A percentile compares a stretch with the other conserved stretches of the same genome.
Conservation (phyloP, 169 alveolate species). For the Plasmodium knowlesi region DNA sequence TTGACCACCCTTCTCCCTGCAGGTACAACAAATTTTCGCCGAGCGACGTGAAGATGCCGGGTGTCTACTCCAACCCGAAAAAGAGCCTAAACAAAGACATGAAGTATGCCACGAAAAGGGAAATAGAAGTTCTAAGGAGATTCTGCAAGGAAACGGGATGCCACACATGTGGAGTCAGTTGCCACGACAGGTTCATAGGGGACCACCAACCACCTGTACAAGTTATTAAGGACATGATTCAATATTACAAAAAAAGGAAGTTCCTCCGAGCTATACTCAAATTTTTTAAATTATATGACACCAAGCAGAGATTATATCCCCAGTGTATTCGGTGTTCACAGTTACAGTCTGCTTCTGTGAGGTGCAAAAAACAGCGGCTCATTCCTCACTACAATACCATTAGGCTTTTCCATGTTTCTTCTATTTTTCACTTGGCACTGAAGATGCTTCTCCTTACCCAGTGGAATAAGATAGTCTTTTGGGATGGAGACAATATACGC, state of each 20-base stretch:
- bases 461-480: conserved; percentile 35
- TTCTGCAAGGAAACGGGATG: conserved; percentile 62
- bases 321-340: conserved; percentile 66
- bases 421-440: conserved; percentile 44
- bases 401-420: conserved; percentile 40
- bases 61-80: conserved; percentile 30
- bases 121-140: conserved; percentile 24
- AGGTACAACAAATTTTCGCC: conserved; percentile 68
- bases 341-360: conserved; percentile 64
- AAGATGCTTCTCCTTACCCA: conserved; percentile 38
- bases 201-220: conserved; percentile 75
- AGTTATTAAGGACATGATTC: conserved; percentile 32
- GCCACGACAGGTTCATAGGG: conserved; percentile 51
- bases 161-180: conserved; percentile 62
- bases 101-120: conserved; percentile 67
- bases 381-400: conserved; percentile 60
- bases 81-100: conserved; percentile 55
- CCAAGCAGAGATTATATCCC: conserved; percentile 63
- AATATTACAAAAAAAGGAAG: conserved; percentile 32
- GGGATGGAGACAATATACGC: conserved; percentile 52
- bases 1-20: background rate
- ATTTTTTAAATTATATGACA: conserved; percentile 57
- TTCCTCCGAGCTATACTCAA: conserved; percentile 3
- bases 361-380: conserved; percentile 37
- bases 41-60: conserved; percentile 73